Percentiles rank a stretch among this genome's conserved stretches.
phyloP scores from a whole-genome alignment of 345 rosid species.

The Trapa incisa region DNA sequence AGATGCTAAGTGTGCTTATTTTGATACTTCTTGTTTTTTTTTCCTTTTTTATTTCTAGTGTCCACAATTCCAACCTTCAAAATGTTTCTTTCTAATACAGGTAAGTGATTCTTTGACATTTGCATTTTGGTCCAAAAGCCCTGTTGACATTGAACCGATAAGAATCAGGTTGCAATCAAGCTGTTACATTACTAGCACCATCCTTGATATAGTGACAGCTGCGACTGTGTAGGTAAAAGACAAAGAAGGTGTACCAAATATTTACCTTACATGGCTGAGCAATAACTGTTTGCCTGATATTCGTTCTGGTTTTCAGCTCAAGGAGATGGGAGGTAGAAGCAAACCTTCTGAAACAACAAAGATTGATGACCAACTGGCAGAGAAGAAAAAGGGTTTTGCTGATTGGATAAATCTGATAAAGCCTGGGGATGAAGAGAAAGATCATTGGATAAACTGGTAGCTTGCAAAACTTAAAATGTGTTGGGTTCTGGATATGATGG shows the following conservation, averaged over 20 bases:
- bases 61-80: neutral
- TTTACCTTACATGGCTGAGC: neutral
- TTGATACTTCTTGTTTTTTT: neutral
- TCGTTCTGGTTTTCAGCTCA: constrained; percentile 30
- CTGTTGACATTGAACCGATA: constrained; percentile 82
- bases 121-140: constrained; percentile 94
- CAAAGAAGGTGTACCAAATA: neutral
- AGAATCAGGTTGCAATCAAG: constrained; percentile 92
- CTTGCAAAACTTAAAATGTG: neutral
- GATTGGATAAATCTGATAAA: constrained; percentile 88
- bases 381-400: constrained; percentile 63
- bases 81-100: constrained; percentile 20
- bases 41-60: constrained; percentile 2
- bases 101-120: constrained; percentile 64
- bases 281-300: too few species aligned
- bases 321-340: constrained; percentile 84
- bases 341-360: constrained; percentile 44
- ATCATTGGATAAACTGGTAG: constrained; percentile 31
- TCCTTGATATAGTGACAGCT: constrained; percentile 87
- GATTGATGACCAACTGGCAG: constrained; percentile 48
- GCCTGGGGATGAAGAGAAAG: constrained; percentile 92
- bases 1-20: constrained; percentile 70
- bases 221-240: constrained; percentile 83
- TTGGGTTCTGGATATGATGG: neutral
- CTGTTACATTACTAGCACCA: constrained; percentile 75